phyloP scores from a whole-genome alignment of 208 protist species.

The Angomonas ambiguus region DNA sequence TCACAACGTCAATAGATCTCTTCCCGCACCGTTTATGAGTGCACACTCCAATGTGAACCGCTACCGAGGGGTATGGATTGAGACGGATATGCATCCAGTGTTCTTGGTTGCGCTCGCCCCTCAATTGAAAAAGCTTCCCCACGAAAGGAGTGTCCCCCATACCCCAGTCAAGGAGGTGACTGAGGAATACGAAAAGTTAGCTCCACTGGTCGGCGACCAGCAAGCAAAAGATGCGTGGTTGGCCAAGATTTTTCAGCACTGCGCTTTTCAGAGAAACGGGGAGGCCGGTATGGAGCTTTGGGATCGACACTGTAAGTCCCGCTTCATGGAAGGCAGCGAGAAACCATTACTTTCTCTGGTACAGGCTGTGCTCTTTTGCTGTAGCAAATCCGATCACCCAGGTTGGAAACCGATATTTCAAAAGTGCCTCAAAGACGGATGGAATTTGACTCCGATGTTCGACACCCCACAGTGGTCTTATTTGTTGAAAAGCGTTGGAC shows the following conservation, averaged over 20 bases:
- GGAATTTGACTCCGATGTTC: slow-evolving; percentile 84
- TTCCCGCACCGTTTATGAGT: slow-evolving; percentile 60
- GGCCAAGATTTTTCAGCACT: slow-evolving; percentile 84
- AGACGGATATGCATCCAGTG: slow-evolving; percentile 72
- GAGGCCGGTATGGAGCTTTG: slow-evolving; percentile 65
- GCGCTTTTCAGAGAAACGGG: slow-evolving; percentile 68
- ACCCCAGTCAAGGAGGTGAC: slow-evolving; percentile 76
- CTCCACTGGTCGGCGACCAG: slow-evolving; percentile 66
- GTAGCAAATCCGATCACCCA: slow-evolving; percentile 56
- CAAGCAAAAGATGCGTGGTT: slow-evolving; percentile 69
- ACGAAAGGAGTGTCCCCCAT: slow-evolving; percentile 62
- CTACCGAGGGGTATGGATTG: slow-evolving; percentile 85
- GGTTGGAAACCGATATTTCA: slow-evolving; percentile 74
- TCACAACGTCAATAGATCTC: slow-evolving; percentile 69
- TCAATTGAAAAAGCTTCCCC: slow-evolving; percentile 79
- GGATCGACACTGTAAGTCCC: slow-evolving; percentile 54
- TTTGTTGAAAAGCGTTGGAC: slow-evolving; percentile 74
- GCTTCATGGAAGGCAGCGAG: slow-evolving; percentile 31
- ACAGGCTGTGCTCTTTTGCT: slow-evolving; percentile 79
- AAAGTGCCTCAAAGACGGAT: slow-evolving; percentile 67
- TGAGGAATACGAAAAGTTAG: slow-evolving; percentile 60
- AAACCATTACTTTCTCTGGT: slow-evolving; percentile 65
- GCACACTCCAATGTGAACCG: slow-evolving; percentile 67
- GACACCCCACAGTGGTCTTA: slow-evolving; percentile 82
- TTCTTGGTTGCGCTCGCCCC: slow-evolving; percentile 75